Percentiles rank a stretch among this genome's conserved stretches.
Conservation (phyloP, 2,329 filamentous ascomycete genomes). For the Penicillium vulpinum region DNA sequence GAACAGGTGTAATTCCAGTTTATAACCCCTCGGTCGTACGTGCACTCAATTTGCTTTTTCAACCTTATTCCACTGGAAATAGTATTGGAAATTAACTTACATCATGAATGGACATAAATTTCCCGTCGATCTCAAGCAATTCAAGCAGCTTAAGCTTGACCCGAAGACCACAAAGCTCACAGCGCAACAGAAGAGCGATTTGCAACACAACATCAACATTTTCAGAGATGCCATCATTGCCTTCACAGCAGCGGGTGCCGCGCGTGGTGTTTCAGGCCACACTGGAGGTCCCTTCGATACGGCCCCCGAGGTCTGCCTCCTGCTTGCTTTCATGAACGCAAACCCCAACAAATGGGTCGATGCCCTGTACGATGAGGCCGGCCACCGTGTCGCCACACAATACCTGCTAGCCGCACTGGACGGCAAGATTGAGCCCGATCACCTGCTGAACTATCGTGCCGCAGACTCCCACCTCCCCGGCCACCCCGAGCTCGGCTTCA, state of each 20-base stretch:
- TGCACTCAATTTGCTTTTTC: neutral
- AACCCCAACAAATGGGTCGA: constrained; percentile 36
- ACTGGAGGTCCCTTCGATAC: constrained; percentile 45
- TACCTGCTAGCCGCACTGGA: constrained; percentile 41
- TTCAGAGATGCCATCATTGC: constrained; percentile 44
- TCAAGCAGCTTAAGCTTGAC: constrained; percentile 40
- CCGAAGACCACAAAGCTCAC: constrained; percentile 37
- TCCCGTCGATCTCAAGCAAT: constrained; percentile 36
- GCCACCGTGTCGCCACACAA: constrained; percentile 44
- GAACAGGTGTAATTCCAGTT: neutral
- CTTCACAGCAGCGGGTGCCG: constrained; percentile 42
- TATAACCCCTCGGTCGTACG: neutral
- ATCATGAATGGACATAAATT: constrained; percentile 23
- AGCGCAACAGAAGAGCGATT: constrained; percentile 37
- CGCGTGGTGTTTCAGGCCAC: constrained; percentile 41
- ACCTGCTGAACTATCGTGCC: constrained; percentile 45
- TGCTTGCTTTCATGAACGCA: constrained; percentile 39
- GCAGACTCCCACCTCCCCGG: constrained; percentile 43
- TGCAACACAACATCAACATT: constrained; percentile 40
- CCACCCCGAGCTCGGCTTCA: constrained; percentile 43
- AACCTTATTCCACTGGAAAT: neutral
- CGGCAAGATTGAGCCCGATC: constrained; percentile 39
- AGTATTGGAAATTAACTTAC: neutral
- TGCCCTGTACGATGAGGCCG: constrained; percentile 41
- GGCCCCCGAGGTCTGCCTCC: constrained; percentile 42